phyloP scores from a whole-genome alignment of 1,139 yeast species.

The Geotrichum australiense region DNA sequence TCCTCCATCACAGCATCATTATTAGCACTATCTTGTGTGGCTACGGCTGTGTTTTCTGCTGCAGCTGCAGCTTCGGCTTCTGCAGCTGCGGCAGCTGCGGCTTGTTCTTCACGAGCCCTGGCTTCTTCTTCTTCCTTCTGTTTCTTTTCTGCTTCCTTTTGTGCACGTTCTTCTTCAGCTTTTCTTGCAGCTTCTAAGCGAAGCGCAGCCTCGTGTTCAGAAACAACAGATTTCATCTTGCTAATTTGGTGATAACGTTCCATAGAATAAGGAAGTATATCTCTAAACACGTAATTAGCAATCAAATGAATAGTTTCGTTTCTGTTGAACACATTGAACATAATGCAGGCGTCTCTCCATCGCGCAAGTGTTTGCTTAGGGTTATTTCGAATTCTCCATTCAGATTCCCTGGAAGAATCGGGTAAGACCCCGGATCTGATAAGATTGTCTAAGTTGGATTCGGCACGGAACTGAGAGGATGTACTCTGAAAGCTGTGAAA shows the following conservation, averaged over 20 bases:
- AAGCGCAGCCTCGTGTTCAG: slow-evolving; percentile 21
- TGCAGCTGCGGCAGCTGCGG: slow-evolving; percentile 21
- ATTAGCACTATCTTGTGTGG: slow-evolving; percentile 18
- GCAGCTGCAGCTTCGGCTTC: slow-evolving; percentile 21
- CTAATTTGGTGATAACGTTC: slow-evolving; percentile 36
- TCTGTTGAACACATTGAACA: slow-evolving; percentile 43
- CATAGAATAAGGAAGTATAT: slow-evolving; percentile 30
- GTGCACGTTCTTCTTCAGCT: slow-evolving; percentile 33
- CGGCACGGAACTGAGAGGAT: slow-evolving; percentile 3
- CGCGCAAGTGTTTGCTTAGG: slow-evolving; percentile 59
- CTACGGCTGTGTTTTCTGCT: slow-evolving; percentile 19
- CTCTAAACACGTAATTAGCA: slow-evolving; percentile 45
- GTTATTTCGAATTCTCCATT: slow-evolving; percentile 13
- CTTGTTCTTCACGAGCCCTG: slow-evolving; percentile 19
- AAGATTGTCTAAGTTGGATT: slow-evolving; percentile 8
- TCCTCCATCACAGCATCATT: slow-evolving; percentile 20
- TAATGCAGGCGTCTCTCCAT: slow-evolving; percentile 56
- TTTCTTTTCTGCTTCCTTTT: slow-evolving; percentile 21
- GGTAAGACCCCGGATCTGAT: slow-evolving; percentile 13
- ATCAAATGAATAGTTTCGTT: slow-evolving; percentile 43
- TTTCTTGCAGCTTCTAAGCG: slow-evolving; percentile 31
- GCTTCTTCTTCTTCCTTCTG: slow-evolving; percentile 33
- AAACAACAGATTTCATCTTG: slow-evolving; percentile 20
- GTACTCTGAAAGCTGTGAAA: slow-evolving; percentile 10
- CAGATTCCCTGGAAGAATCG: slow-evolving; percentile 18